Base-by-base conservation (phyloP, 2,329 filamentous ascomycete genomes). In the Dactylellina leptospora region DNA sequence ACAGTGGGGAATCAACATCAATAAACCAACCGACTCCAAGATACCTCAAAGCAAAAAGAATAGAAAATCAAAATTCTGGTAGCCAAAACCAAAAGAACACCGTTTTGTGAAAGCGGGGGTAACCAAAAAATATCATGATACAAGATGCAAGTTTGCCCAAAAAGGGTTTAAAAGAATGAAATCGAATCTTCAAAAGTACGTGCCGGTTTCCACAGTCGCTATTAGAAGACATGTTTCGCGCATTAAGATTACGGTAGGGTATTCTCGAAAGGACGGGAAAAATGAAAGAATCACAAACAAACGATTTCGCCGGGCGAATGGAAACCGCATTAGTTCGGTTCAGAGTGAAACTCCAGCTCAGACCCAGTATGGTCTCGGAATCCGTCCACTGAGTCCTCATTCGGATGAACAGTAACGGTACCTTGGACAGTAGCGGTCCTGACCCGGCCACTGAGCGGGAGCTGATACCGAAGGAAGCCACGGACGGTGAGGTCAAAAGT, bases 401-500 rank as follows among this genome's bases (percentile, higher is more conserved):
- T 76, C 9, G 76, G 76, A 56, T 76, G 74, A 58, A 77, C 75
- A 27, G 75, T 74, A 18, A 77, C 76, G 8, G 73, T 75, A 18
- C 73, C 76, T n/a, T 74, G 69, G 9, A 77, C 75, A n/a, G 75
- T 75, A 20, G 76, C 75, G 13, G 76, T 77, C 58, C 76, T 75
- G 45, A 76, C 71, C 56, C 75, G 74, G 20, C 76, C 76, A 51
- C 76, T 77, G 11, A 77, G 55, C 10, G 76, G 76, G 30, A 77
- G 61, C 55, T 75, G 75, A 77, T 99, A 99, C 78, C 93, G 92
- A 75, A 99, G 84, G 11, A 95, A 90, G 20, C 95, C 95, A 76
- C 95, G 89, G 42, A 99, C 86, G 72, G 97, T 93, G 51, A 99
- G 84, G 75, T 97, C 92, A 76, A 97, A 99, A 45, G 93, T 91